Conservation (phyloP, 495 filamentous ascomycete genomes). For the Schizothecium vesticola region DNA sequence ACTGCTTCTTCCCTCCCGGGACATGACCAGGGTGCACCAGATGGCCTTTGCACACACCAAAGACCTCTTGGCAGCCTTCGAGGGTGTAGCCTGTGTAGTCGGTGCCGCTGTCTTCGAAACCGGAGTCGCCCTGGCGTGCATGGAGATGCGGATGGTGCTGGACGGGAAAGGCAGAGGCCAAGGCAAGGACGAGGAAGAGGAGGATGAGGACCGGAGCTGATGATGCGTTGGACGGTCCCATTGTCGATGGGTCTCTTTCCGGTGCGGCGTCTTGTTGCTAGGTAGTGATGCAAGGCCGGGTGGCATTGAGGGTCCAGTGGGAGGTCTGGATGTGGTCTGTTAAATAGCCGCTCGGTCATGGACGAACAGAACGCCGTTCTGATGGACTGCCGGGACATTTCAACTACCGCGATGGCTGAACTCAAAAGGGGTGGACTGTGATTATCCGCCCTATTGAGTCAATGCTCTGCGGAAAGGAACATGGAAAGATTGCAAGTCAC, state of each 20-base stretch:
- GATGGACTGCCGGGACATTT: neutral
- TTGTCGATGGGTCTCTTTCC: neutral
- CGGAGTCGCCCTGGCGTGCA: neutral
- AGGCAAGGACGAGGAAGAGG: neutral
- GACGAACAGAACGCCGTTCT: no score
- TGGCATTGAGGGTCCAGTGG: no score
- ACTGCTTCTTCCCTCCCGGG: neutral
- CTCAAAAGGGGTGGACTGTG: neutral
- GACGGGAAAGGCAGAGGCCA: neutral
- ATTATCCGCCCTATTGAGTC: no score
- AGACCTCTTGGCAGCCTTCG: neutral
- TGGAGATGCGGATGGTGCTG: neutral
- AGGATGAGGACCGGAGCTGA: neutral
- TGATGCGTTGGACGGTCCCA: neutral
- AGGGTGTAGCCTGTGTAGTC: neutral
- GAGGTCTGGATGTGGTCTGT: neutral
- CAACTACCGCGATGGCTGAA: neutral
- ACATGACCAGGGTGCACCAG: slow-evolving; percentile 1
- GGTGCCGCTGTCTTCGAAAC: neutral
- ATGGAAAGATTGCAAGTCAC: no score
- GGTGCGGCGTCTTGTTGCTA: neutral
- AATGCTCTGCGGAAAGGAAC: no score
- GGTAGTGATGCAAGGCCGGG: no score
- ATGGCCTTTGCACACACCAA: neutral
- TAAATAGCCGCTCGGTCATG: neutral